Base-by-base conservation (phyloP, 495 filamentous ascomycete species). In the Penicillium crystallinum region DNA sequence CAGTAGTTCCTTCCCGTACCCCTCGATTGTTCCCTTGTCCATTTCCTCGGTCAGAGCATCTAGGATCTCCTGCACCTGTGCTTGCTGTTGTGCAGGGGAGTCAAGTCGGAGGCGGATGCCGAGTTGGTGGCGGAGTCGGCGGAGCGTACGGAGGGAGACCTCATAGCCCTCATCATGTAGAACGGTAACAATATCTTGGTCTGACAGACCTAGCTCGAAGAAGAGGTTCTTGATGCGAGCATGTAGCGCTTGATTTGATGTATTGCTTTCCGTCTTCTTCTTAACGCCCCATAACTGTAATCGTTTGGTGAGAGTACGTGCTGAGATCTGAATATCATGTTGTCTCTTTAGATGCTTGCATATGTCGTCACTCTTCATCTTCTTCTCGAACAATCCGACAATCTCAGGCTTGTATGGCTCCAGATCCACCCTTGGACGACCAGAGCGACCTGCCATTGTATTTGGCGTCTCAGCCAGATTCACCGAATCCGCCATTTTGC, bases 1-100 rank as follows among this genome's bases (percentile, higher is more conserved):
- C 25, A 59, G 37, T 10, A 58, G 15, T 40, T 48, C 47, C 31
- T 48, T 46, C 14, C 57, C 54, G 27, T 59, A 59, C 1, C 57
- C 57, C 31, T 59, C 46, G 46, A 58, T 56, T 18, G 40, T 44
- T 4, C 50, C 50, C 29, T 45, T 45, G n/a, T 44, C 50, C 31
- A 53, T 27, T 21, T 53, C 40, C 9, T 53, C 50, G 11, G 31
- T 41, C 39, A 53, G 22, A 5, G 42, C 42, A 9, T 44, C 31
- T 6, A 45, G 33, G 21, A 53, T 46, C 19, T 53, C 50, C 34
- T 44, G 40, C 4, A 45, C 50, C 33, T 53, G 50, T 11, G 39
- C 40, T 23, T 53, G 40, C 21, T 53, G 50, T 29, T 45, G 37
- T 2, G 40, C 23, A 27, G 39, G 50, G 0, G 40, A 29, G 25